A percentile compares a stretch with the other conserved stretches of the same genome.
Conservation (phyloP, 805 yeast species). For the Saccharomycopsis synnaedendra region DNA sequence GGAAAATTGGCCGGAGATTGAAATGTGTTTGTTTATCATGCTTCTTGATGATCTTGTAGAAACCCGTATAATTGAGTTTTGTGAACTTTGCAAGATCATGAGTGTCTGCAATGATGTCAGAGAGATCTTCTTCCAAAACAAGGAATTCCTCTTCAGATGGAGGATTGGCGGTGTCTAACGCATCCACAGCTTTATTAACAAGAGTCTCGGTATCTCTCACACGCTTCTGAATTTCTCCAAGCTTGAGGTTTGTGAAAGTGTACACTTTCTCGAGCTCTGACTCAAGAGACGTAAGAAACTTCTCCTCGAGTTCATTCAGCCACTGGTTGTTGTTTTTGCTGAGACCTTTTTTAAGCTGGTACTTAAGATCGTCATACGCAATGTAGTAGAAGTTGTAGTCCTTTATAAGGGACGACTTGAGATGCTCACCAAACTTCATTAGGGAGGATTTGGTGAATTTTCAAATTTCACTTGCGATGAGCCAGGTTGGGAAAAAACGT, state of each 20-base stretch:
- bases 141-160: slow-evolving; percentile 60
- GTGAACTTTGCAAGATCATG: slow-evolving; percentile 94
- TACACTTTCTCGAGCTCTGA: slow-evolving; percentile 85
- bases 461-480: not conserved
- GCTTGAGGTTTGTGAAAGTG: slow-evolving; percentile 81
- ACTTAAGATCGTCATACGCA: slow-evolving; percentile 83
- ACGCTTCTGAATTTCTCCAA: slow-evolving; percentile 74
- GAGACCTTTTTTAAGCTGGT: slow-evolving; percentile 60
- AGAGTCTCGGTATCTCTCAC: slow-evolving; percentile 71
- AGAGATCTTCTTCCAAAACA: slow-evolving; percentile 61
- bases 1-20: slow-evolving; percentile 83
- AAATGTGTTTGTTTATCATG: slow-evolving; percentile 85
- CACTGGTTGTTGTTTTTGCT: slow-evolving; percentile 46
- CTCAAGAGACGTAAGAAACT: slow-evolving; percentile 65
- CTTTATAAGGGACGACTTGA: slow-evolving; percentile 78
- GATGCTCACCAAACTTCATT: slow-evolving; percentile 97
- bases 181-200: slow-evolving; percentile 55
- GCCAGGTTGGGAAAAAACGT: not conserved
- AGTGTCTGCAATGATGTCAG: slow-evolving; percentile 91
- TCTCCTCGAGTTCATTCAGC: slow-evolving; percentile 73
- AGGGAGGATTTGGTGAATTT: not conserved
- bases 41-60: slow-evolving; percentile 91
- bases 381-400: slow-evolving; percentile 88
- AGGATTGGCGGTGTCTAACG: slow-evolving; percentile 33
- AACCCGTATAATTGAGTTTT: slow-evolving; percentile 90